phyloP scores from a whole-genome alignment of 208 protist species.

The Leishmania lainsoni region DNA sequence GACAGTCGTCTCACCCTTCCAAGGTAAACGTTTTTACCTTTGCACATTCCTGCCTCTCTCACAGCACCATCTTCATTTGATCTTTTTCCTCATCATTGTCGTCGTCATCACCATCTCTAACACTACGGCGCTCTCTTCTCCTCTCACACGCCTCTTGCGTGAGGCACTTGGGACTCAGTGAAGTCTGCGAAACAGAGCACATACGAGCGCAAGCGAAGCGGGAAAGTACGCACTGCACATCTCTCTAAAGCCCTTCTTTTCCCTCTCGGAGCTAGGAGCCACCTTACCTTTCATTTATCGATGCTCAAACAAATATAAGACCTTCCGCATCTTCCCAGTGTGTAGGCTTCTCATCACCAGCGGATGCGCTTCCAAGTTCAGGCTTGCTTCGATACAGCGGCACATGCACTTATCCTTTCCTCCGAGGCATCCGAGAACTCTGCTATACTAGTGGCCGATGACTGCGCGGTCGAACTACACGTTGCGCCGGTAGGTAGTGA shows the following conservation, averaged over 20 bases:
- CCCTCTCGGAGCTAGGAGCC: not conserved
- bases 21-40: not conserved
- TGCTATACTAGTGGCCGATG: constrained; percentile 13
- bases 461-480: constrained; percentile 13
- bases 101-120: not conserved
- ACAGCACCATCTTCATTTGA: not conserved
- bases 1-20: not conserved
- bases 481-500: not conserved
- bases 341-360: not conserved
- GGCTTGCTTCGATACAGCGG: constrained; percentile 25
- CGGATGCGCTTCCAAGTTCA: constrained; percentile 25
- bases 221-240: not conserved
- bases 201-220: not conserved
- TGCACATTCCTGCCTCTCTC: not conserved
- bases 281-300: not conserved
- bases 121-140: not conserved
- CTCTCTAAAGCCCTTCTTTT: not conserved
- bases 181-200: not conserved
- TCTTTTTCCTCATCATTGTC: not conserved
- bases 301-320: not conserved
- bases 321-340: too few relatives aligned
- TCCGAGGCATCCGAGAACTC: constrained; percentile 1
- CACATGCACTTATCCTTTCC: constrained; percentile 18
- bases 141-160: not conserved
- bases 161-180: not conserved